Conservation (phyloP, 2,329 filamentous ascomycete genomes). For the Emmonsiellopsis sp. region DNA sequence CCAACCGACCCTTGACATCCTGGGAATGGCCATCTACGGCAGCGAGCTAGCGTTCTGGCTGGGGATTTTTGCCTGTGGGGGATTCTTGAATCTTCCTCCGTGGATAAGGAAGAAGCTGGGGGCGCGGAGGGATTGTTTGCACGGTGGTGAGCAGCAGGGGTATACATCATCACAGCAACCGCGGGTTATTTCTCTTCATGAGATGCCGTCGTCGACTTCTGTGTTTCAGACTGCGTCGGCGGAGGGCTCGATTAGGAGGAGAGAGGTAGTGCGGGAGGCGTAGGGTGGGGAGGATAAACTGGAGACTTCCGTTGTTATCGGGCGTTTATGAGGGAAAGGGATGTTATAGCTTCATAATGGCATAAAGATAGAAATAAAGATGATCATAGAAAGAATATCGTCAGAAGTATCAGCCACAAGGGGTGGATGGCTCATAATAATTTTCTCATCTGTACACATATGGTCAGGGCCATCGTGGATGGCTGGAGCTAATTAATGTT, state of each 20-base stretch:
- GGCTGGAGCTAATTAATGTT: no score
- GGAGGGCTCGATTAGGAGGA: background rate
- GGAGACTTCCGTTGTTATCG: no score
- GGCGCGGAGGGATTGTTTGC: slow-evolving; percentile 4
- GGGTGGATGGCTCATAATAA: no score
- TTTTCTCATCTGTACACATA: no score
- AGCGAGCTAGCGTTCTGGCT: slow-evolving; percentile 59
- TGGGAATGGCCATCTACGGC: slow-evolving; percentile 59
- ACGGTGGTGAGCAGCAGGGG: background rate
- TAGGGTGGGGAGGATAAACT: background rate
- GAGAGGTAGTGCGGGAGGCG: background rate
- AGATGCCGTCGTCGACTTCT: slow-evolving; percentile 52
- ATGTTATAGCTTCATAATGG: background rate
- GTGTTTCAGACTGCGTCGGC: slow-evolving; percentile 51
- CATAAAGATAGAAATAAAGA: no score
- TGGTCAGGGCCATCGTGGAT: no score
- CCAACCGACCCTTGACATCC: slow-evolving; percentile 47
- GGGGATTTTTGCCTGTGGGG: slow-evolving; percentile 57
- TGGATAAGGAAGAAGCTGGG: slow-evolving; percentile 38
- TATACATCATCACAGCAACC: background rate
- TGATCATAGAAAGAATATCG: no score
- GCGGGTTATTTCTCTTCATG: slow-evolving; percentile 28
- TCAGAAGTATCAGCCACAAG: no score
- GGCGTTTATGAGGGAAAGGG: background rate
- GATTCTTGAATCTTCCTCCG: slow-evolving; percentile 55